These are phyloP conservation scores for Lasiosphaeria hispida DNA, from an alignment of 495 filamentous ascomycete genomes.

Conservation along the genomic window DNA sequence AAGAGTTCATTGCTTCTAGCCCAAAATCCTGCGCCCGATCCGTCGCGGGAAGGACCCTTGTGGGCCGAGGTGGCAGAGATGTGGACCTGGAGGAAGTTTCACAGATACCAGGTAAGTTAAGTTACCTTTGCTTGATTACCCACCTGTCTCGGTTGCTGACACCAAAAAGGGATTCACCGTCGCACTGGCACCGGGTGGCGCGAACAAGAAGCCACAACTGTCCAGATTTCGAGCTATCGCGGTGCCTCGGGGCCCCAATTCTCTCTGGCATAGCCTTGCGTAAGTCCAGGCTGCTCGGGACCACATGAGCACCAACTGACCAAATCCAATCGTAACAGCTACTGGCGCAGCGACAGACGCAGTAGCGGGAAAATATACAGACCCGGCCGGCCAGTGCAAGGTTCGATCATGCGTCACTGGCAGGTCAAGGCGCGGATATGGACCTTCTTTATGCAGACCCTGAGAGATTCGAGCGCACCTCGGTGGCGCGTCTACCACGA, in stretches of 20 bases:
- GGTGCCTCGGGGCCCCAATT: not conserved
- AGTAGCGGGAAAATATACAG: too few relatives aligned
- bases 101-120: slow-evolving; percentile 11
- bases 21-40: too few relatives aligned
- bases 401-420: slow-evolving; percentile 2
- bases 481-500: slow-evolving; percentile 3
- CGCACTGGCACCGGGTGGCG: too few relatives aligned
- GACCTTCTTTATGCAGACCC: slow-evolving; percentile 12
- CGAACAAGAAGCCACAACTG: not conserved
- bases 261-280: slow-evolving; percentile 11
- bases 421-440: slow-evolving; percentile 13
- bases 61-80: not conserved
- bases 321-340: too few relatives aligned
- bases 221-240: slow-evolving; percentile 1
- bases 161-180: not conserved
- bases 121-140: too few relatives aligned
- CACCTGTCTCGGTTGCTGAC: too few relatives aligned
- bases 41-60: too few relatives aligned
- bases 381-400: too few relatives aligned
- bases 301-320: too few relatives aligned
- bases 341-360: too few relatives aligned
- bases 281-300: not conserved
- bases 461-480: not conserved
- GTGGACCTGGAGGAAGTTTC: not conserved
- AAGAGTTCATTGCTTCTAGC: too few relatives aligned